Base-by-base conservation (phyloP, 345 rosid species). In the Pistacia atlantica region DNA sequence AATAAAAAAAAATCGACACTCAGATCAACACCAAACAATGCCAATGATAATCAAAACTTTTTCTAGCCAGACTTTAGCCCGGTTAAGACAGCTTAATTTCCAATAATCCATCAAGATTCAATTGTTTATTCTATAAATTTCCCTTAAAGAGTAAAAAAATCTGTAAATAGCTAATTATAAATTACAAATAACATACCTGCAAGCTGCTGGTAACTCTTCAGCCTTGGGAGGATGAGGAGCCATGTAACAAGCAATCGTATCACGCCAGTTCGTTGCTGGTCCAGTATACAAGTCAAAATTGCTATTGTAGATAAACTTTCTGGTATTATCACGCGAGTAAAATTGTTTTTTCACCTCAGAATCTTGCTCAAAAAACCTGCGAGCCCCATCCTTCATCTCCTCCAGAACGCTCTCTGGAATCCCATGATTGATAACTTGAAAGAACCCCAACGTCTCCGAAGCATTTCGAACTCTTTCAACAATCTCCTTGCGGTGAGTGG, bases 231-330 rank as follows among this genome's bases (percentile, higher is more conserved):
- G 81, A 72, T 76, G 1, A 17, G 86, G 88, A 52, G 83, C 81
- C 68, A 80, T 77, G n/a, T 1, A 38, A n/a, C 56, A 64, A 67
- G 38, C 31, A 65, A 86, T 54, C 10, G 84, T 28, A 49, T 86
- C 89, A 61, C 89, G 82, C 87, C 87, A 86, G 35, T 75, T 82
- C 3, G 84, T 81, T 11, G 83, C 71, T n/a, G 73, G 71, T 10
- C 83, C 46, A 8, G 12, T 61, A 1, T 45, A 84, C 28, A 86
- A 81, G 82, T 84, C 83, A 48, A 78, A 67, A 33, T 79, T 79
- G 51, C 64, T 17, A 45, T 48, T 52, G 20, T 38, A 79, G 22
- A 42, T 6, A 10, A 79, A 70, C 28, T 14, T 61, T 70, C 45
- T 74, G 33, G 20, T 25, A 4, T 0, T 0, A 74, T 79, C 78